Evolutionary conservation across 441 rosid species (phyloP).

Genomic region (Pelargonium exstipulatum): DNA sequence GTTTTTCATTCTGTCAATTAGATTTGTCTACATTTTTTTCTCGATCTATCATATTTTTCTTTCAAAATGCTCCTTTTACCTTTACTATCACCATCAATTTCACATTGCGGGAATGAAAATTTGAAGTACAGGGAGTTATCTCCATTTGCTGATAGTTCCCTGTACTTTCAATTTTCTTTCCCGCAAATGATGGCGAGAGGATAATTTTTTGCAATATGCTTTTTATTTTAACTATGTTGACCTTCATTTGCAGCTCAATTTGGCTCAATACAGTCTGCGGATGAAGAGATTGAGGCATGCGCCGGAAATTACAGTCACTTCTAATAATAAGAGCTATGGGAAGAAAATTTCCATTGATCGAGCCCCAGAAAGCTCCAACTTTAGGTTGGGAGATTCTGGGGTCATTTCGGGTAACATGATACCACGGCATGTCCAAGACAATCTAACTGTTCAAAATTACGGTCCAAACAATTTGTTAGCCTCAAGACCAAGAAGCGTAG

Average conservation of each 20-base stretch:
- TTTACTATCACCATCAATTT: too few relatives aligned
- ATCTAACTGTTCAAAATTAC: constrained; percentile 46
- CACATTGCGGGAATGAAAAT: too few relatives aligned
- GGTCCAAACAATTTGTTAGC: constrained; percentile 41
- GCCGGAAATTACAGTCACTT: constrained; percentile 54
- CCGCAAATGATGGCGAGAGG: not conserved
- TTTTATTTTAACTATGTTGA: constrained; percentile 16
- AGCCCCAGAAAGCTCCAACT: constrained; percentile 60
- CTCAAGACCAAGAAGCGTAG: constrained; percentile 47
- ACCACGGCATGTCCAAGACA: constrained; percentile 53
- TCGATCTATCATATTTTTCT: too few relatives aligned
- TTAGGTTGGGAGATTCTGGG: constrained; percentile 44
- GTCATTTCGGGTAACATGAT: constrained; percentile 42
- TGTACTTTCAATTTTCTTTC: too few relatives aligned
- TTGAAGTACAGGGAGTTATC: too few relatives aligned
- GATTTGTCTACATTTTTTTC: not conserved
- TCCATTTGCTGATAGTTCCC: too few relatives aligned
- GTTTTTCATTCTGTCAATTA: too few relatives aligned
- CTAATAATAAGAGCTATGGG: constrained; percentile 59
- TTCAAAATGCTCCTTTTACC: too few relatives aligned
- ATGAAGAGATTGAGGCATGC: constrained; percentile 69
- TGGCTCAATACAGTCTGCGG: constrained; percentile 50
- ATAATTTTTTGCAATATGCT: not conserved
- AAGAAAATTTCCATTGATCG: constrained; percentile 74
- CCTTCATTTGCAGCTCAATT: constrained; percentile 57